phyloP scores from a whole-genome alignment of 2,329 filamentous ascomycete genomes.

The Colletotrichum acutatum region DNA sequence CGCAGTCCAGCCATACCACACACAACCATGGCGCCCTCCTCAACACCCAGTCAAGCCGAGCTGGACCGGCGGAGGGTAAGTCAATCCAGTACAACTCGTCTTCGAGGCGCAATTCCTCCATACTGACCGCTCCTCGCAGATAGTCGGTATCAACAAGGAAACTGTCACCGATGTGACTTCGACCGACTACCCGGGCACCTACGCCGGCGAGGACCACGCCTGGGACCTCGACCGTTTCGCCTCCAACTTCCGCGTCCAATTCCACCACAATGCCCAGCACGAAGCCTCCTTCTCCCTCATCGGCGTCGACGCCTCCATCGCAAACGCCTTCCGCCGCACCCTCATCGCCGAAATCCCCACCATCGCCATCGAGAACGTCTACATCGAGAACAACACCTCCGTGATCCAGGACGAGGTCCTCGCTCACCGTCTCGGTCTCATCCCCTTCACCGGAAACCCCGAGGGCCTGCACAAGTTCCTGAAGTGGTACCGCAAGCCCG shows the following conservation, averaged over 20 bases:
- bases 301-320: slow-evolving; percentile 90
- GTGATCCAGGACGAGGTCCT: slow-evolving; percentile 98
- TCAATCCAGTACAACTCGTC: slow-evolving; percentile 31
- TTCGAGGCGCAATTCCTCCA: neutral
- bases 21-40: slow-evolving; percentile 54
- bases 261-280: slow-evolving; percentile 83
- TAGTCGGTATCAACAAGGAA: slow-evolving; percentile 88
- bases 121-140: slow-evolving; percentile 60
- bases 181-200: slow-evolving; percentile 92
- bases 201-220: slow-evolving; percentile 85
- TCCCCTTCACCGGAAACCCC: slow-evolving; percentile 85
- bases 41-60: slow-evolving; percentile 64
- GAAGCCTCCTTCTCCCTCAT: slow-evolving; percentile 91
- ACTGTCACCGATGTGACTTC: slow-evolving; percentile 90
- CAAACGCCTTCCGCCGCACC: slow-evolving; percentile 97
- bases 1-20: slow-evolving; percentile 20
- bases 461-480: slow-evolving; percentile 82
- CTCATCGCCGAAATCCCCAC: slow-evolving; percentile 94
- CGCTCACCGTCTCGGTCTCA: slow-evolving; percentile 86
- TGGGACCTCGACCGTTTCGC: slow-evolving; percentile 83
- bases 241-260: slow-evolving; percentile 77
- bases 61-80: slow-evolving; percentile 70
- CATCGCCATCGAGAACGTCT: slow-evolving; percentile 93
- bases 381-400: slow-evolving; percentile 94
- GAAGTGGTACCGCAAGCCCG: slow-evolving; percentile 82